Percentiles rank a stretch among this genome's conserved stretches.
Evolutionary conservation across 345 rosid genomes (phyloP).

Genomic region (Lepidium sativum): DNA sequence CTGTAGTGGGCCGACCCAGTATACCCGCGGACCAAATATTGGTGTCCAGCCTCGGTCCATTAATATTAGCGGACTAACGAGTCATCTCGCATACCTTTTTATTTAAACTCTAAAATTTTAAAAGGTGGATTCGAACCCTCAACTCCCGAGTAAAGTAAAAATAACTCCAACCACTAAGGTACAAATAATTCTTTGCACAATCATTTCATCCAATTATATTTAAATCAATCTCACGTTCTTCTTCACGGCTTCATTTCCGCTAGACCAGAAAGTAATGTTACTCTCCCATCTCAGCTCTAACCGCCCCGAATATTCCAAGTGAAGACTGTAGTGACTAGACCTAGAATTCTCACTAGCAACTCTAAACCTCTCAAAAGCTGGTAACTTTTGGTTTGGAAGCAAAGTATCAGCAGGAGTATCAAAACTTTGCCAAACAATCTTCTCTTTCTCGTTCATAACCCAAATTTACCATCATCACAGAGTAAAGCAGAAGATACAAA

Average conservation of each 20-base stretch:
- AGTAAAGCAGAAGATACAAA: conserved; percentile 52
- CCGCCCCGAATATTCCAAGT: conserved; percentile 42
- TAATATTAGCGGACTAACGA: no score
- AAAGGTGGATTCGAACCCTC: no score
- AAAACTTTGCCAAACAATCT: conserved; percentile 70
- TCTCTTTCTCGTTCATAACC: conserved; percentile 37
- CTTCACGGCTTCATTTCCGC: conserved; percentile 25
- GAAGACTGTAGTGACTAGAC: conserved; percentile 70
- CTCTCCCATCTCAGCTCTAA: conserved; percentile 70
- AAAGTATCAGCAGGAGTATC: conserved; percentile 62
- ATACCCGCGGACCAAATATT: no score
- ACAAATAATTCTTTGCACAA: no score
- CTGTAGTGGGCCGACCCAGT: no score
- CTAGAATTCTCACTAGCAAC: conserved; percentile 46
- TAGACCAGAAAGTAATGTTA: conserved; percentile 47
- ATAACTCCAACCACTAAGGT: no score
- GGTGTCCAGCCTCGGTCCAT: no score
- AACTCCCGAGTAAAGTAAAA: no score
- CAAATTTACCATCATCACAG: conserved; percentile 63
- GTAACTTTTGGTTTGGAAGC: conserved; percentile 64
- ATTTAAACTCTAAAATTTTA: no score
- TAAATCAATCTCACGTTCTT: no score
- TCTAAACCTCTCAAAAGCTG: conserved; percentile 37
- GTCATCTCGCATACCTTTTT: no score
- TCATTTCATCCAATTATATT: no score